Base-by-base conservation (phyloP, 306 rosid species). In the Astragalus membranaceus region DNA sequence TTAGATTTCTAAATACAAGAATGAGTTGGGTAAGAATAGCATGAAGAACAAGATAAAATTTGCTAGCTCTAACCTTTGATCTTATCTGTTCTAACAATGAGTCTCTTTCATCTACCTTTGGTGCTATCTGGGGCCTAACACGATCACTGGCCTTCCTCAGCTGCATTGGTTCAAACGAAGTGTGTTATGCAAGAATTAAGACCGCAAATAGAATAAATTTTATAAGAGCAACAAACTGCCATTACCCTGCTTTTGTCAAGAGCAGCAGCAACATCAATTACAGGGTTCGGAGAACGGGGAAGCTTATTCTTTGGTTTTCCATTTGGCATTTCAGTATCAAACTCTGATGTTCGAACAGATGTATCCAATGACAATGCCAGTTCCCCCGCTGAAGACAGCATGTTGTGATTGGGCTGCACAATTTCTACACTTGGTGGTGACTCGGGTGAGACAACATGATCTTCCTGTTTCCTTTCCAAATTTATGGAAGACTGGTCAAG, bases 201-300 rank as follows among this genome's bases (percentile, higher is more conserved):
- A 57, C 62, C 56, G 29, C 66, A 42, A 68, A 54, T 44, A 50
- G 54, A 67, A 74, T 32, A 72, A 30, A 67, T 48, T 75, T 59
- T 63, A 11, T 3, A 12, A 41, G 77, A 74, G 68, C 71, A 20
- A 78, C 53, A 73, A 52, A 62, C n/a, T 10, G 54, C 69, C 69
- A 49, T 15, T 83, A 90, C 99, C 95, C 84, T 89, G 99, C 95
- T 89, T 89, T 85, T 87, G 79, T 91, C 99, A 64, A 82, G 91
- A 76, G 97, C 96, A 51, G 85, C 85, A 67, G 74, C 91, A 46
- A 81, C 85, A 72, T 95, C 99, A 36, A 89, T 79, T 47, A 86
- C 84, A 72, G 95, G 97, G 79, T 75, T 85, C 57, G 77, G 78
- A 13, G 97, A 92, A 72, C 82, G 95, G 81, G 89, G 88, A 57